Evolutionary conservation across 306 rosid species (phyloP).

Genomic region (Prunus mongolica): DNA sequence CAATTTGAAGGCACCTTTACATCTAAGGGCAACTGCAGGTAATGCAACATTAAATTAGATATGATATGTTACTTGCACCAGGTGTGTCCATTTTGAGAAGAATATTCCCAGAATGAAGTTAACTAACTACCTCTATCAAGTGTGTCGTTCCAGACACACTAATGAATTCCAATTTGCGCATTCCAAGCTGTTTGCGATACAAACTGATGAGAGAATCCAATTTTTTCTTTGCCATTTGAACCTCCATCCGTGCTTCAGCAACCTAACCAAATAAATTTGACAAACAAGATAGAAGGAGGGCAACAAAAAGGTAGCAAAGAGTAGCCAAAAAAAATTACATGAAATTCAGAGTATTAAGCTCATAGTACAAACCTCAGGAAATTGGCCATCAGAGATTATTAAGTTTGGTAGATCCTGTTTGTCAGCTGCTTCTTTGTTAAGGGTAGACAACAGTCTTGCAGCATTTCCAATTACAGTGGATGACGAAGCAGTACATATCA

Average conservation of each 20-base stretch:
- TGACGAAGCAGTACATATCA: constrained; percentile 72
- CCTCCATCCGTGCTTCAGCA: constrained; percentile 51
- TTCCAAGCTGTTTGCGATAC: constrained; percentile 70
- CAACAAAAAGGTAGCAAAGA: constrained; percentile 7
- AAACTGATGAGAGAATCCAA: constrained; percentile 59
- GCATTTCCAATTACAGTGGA: constrained; percentile 54
- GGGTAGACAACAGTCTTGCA: constrained; percentile 70
- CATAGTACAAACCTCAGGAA: constrained; percentile 61
- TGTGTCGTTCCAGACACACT: constrained; percentile 82
- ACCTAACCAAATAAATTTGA: constrained; percentile 43
- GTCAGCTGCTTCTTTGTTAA: constrained; percentile 78
- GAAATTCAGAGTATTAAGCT: constrained; percentile 1
- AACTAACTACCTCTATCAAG: constrained; percentile 74
- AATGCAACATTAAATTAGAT: constrained; percentile 1
- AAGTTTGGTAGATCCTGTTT: constrained; percentile 64
- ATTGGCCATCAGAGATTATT: constrained; percentile 55
- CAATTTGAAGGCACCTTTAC: constrained; percentile 81
- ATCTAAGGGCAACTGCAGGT: constrained; percentile 59
- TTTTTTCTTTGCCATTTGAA: constrained; percentile 55
- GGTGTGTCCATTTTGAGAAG: neutral
- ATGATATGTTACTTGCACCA: constrained; percentile 8
- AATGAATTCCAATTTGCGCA: constrained; percentile 62
- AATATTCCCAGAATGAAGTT: constrained; percentile 11
- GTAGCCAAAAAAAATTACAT: neutral
- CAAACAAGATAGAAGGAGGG: constrained; percentile 12